phyloP scores from a whole-genome alignment of 176 grass and related monocot species.

The Raddia guianensis region DNA sequence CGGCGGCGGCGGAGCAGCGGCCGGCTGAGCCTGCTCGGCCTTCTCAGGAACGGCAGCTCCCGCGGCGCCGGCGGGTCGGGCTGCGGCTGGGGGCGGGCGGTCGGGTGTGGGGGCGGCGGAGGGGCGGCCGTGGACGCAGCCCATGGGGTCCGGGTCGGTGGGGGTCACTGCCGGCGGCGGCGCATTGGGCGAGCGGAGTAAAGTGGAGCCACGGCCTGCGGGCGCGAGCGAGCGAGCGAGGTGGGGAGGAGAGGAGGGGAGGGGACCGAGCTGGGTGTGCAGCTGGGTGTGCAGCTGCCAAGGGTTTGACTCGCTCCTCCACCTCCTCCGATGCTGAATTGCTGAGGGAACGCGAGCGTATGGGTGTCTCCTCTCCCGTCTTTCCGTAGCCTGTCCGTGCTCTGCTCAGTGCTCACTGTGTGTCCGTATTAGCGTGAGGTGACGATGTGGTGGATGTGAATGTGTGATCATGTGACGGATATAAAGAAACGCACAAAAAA shows the following conservation, averaged over 20 bases:
- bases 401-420: background rate
- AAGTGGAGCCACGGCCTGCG: background rate
- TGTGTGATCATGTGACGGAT: slow-evolving; percentile 13
- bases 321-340: slow-evolving; percentile 20
- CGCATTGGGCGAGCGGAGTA: slow-evolving; percentile 34
- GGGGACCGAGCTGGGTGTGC: slow-evolving; percentile 40
- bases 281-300: slow-evolving; percentile 23
- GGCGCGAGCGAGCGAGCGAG: background rate
- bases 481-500: slow-evolving; percentile 15
- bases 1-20: too few relatives aligned
- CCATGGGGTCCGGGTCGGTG: slow-evolving; percentile 41
- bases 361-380: background rate
- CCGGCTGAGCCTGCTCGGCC: too few relatives aligned
- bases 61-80: slow-evolving; percentile 38
- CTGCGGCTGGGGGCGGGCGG: slow-evolving; percentile 36
- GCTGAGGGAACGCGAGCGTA: background rate
- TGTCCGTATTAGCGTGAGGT: background rate
- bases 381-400: background rate
- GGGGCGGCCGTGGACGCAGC: slow-evolving; percentile 76
- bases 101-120: slow-evolving; percentile 39
- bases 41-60: slow-evolving; percentile 16
- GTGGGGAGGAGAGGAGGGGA: background rate
- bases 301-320: slow-evolving; percentile 47
- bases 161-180: slow-evolving; percentile 48
- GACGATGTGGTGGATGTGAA: too few relatives aligned